Conservation (phyloP, 1,284 basidiomycete genomes). For the Ustilago nuda region DNA sequence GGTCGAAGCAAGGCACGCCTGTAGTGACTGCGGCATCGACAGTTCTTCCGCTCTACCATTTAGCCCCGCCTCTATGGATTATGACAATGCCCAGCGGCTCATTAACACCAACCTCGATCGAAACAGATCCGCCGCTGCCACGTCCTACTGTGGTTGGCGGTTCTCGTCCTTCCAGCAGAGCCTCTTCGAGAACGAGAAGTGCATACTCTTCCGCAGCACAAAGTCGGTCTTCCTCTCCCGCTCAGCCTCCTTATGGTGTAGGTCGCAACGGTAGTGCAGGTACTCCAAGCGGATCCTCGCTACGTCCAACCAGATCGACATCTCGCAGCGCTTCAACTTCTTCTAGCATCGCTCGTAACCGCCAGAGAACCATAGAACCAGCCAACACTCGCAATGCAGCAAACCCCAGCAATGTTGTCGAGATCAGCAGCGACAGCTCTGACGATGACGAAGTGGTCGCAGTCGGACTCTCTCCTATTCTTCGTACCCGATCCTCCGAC, state of each 20-base stretch:
- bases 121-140: constrained; percentile 25
- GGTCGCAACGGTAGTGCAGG: neutral
- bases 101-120: neutral
- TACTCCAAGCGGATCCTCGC: neutral
- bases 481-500: constrained; percentile 10
- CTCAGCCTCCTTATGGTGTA: neutral
- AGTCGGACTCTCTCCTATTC: constrained; percentile 3
- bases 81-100: constrained; percentile 9
- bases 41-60: neutral
- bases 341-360: constrained; percentile 4
- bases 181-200: constrained; percentile 26
- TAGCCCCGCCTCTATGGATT: neutral
- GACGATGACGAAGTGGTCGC: constrained; percentile 26
- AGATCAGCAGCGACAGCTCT: constrained; percentile 47
- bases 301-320: neutral
- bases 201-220: constrained; percentile 9
- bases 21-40: neutral
- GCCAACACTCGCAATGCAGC: neutral
- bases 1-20: neutral
- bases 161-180: constrained; percentile 27
- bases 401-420: constrained; percentile 22
- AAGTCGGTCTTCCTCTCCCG: constrained; percentile 29
- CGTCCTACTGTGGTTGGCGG: constrained; percentile 36
- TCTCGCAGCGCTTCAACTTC: constrained; percentile 13
- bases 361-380: neutral